Conservation (phyloP, 495 filamentous ascomycete genomes). For the Aspergillus biplanus region DNA sequence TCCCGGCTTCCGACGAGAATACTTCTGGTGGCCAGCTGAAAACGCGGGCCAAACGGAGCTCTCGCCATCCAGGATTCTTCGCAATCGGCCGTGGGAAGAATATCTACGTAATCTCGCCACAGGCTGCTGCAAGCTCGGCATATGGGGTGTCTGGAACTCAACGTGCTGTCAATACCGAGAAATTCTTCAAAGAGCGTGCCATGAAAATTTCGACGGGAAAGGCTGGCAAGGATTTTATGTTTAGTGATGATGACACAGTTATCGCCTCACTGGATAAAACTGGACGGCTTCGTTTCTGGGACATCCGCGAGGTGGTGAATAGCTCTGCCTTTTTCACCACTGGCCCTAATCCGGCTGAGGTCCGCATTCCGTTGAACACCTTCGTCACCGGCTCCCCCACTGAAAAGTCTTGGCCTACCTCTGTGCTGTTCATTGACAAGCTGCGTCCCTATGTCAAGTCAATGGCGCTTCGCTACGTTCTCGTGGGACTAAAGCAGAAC, state of each 20-base stretch:
- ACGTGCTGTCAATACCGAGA: constrained; percentile 78
- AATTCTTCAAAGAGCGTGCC: constrained; percentile 80
- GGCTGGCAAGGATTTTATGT: constrained; percentile 96
- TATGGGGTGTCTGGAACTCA: constrained; percentile 73
- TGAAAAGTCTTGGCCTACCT: constrained; percentile 94
- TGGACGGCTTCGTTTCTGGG: constrained; percentile 95
- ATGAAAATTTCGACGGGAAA: constrained; percentile 95
- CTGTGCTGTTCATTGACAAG: constrained; percentile 94
- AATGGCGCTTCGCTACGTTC: constrained; percentile 85
- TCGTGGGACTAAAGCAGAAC: constrained; percentile 98
- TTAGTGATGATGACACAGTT: constrained; percentile 92
- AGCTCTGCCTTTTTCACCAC: constrained; percentile 57
- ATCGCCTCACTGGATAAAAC: constrained; percentile 97
- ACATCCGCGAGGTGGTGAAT: constrained; percentile 76
- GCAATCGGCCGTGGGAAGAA: constrained; percentile 94
- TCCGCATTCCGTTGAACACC: constrained; percentile 76
- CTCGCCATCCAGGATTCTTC: constrained; percentile 87
- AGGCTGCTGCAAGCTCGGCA: constrained; percentile 68
- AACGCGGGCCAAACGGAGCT: constrained; percentile 88
- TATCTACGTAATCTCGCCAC: constrained; percentile 87
- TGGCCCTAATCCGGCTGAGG: constrained; percentile 64
- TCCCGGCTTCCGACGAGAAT: constrained; percentile 73
- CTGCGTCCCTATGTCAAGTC: constrained; percentile 85
- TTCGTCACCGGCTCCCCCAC: constrained; percentile 75
- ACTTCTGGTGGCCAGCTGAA: constrained; percentile 88